Base-by-base conservation (phyloP, 2,329 filamentous ascomycete genomes). In the Phaeoacremonium minimum region DNA sequence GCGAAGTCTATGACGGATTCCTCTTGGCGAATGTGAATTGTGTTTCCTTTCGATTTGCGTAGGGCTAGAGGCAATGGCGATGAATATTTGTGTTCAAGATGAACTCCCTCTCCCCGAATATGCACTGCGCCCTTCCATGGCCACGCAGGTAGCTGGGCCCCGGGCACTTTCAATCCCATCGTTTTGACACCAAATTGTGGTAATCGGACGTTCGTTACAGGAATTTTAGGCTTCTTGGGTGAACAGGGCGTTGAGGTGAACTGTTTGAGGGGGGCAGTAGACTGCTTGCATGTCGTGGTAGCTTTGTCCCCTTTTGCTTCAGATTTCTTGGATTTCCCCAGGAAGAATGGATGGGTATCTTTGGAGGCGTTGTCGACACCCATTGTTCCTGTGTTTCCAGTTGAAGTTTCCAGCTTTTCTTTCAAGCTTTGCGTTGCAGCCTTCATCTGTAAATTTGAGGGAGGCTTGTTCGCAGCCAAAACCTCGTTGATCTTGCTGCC, bases 131-230 rank as follows among this genome's bases (percentile, higher is more conserved):
- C 83, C 44, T 71, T 69, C 33, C 76, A 73, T 26, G 87, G 87
- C 83, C 86, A 93, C n/a, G 77, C 67, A 4, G 86, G 75, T 36
- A 85, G 70, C 43, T 68, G 64, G 7, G 81, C 70, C 3, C 84
- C 85, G 1, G 81, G 77, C n/a, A 83, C 68, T 49, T 77, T 87
- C 5, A 77, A 50, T 0, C 63, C 66, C 4, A 56, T 49, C 5
- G 65, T 63, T 37, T 60, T 70, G 17, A 57, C 49, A 4, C 73
- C 69, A 41, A 74, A 70, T 11, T 63, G 59, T 1, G 67, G 61
- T 13, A 61, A 40, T 15, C 57, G 60, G 12, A 49, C 56, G 4
- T 58, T 41, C 1, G 49, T 37, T 3, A 58, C 56, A 3, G 45
- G 33, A 7, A 52, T 46, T 7, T 61, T 62, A 18, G 48, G 36